Evolutionary conservation across 805 yeast genomes (phyloP), one percentile per base, ranked within the genome.

Genomic region (Starmerella riodocensis): DNA sequence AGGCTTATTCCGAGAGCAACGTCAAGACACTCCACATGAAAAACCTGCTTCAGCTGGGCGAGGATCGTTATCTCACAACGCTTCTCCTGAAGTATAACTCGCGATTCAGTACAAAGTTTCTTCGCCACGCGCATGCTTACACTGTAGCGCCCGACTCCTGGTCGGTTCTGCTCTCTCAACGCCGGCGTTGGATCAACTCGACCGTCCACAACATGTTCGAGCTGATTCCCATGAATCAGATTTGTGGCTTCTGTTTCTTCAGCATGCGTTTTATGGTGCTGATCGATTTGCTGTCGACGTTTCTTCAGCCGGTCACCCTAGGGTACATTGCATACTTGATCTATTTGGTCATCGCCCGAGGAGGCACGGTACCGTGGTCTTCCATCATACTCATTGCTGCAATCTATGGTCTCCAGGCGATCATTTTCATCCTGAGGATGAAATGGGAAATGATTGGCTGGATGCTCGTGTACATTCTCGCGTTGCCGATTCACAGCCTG

Each of bases 111-210:
- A 74, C 74, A 47, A 61, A 71, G 46, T 73, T 69, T 50, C 61
- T 72, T 9, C 64, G 77, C 4, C 71, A 71, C 49, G 79, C 78
- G 2, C 65, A 67, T 14, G 74, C 78, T 43, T 70, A 66, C 54
- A 73, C 79, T 1, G 58, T 72, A 38, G 79, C 73, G 4, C 79
- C 79, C 5, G 75, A 70, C 44, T 60, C 62, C 12, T 74, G 75
- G 64, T 56, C 55, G 36, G 77, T 73, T 21, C 64, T 73, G 49
- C 59, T 74, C 44, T 73, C 79, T 2, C 79, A 73, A 57, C 71
- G 79, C 45, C 73, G 79, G 52, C 71, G 79, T 48, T 73, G 79
- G 79, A 73, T 73, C 49, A 73, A 73, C 57, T 73, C 78, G 5
- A 73, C 79, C 0, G 76, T 73, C 23, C 79, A 73, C 52, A 73